phyloP scores from a whole-genome alignment of 2,329 filamentous ascomycete genomes.

The Coccinonectria pachysandricola region DNA sequence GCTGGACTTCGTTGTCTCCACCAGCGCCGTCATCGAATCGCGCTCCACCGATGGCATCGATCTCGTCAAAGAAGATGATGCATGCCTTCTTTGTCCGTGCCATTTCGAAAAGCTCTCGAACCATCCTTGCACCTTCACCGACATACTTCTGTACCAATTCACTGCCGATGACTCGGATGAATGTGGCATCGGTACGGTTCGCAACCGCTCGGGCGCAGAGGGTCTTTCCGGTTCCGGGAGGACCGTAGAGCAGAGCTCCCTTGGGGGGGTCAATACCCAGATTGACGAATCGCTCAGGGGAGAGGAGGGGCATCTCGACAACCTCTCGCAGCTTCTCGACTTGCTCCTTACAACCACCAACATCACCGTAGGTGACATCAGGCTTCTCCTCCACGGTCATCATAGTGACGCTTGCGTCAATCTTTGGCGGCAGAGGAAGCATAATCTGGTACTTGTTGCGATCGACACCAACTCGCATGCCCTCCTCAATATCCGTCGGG shows the following conservation, averaged over 20 bases:
- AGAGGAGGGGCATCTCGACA: slow-evolving; percentile 94
- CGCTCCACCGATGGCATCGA: slow-evolving; percentile 90
- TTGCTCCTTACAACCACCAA: slow-evolving; percentile 98
- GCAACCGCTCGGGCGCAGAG: slow-evolving; percentile 94
- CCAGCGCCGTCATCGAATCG: slow-evolving; percentile 95
- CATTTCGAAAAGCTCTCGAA: slow-evolving; percentile 98
- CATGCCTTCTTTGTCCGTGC: slow-evolving; percentile 98
- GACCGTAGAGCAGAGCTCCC: slow-evolving; percentile 90
- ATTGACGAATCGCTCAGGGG: slow-evolving; percentile 93
- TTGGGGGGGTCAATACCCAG: slow-evolving; percentile 99
- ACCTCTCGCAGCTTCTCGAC: slow-evolving; percentile 98
- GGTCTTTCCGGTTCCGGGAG: slow-evolving; percentile 97
- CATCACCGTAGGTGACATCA: slow-evolving; percentile 96
- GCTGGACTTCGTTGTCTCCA: slow-evolving; percentile 94
- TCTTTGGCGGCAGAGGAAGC: slow-evolving; percentile 90
- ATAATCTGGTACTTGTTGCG: slow-evolving; percentile 99
- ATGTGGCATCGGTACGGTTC: slow-evolving; percentile 95
- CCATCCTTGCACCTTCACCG: slow-evolving; percentile 95
- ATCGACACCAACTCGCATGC: slow-evolving; percentile 97
- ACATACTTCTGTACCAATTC: slow-evolving; percentile 99
- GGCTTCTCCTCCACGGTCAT: slow-evolving; percentile 99
- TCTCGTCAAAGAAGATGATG: slow-evolving; percentile 96
- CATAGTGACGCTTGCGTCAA: slow-evolving; percentile 98
- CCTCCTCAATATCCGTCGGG: slow-evolving; percentile 97
- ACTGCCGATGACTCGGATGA: slow-evolving; percentile 96